phyloP scores from a whole-genome alignment of 2,329 filamentous ascomycete species.

The Sclerotinia spermophila region DNA sequence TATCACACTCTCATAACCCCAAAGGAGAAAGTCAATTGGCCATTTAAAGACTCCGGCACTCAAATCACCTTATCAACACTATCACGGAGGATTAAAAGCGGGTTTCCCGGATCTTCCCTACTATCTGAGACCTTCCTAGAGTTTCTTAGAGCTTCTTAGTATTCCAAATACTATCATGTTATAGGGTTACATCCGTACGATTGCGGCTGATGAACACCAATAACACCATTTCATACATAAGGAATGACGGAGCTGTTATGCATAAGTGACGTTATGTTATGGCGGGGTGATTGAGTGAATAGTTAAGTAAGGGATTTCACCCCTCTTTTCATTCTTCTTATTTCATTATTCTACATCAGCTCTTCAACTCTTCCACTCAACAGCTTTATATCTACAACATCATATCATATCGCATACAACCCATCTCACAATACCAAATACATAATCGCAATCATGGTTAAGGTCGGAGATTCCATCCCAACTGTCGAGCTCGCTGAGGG shows the following conservation, averaged over 20 bases:
- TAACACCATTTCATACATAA: not conserved
- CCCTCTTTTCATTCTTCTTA: not conserved
- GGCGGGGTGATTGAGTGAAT: not conserved
- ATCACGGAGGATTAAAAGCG: not conserved
- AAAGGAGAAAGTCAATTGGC: constrained; percentile 7
- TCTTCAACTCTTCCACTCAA: not conserved
- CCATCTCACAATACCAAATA: not conserved
- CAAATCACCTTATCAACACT: not conserved
- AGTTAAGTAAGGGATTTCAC: not conserved
- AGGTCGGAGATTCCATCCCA: constrained; percentile 76
- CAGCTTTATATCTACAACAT: not conserved
- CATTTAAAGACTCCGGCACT: not conserved
- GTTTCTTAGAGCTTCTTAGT: constrained; percentile 1
- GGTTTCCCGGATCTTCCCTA: not conserved
- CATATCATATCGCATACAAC: not conserved
- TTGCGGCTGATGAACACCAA: not conserved
- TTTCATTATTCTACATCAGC: not conserved
- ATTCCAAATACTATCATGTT: constrained; percentile 2
- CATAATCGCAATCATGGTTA: constrained; percentile 43
- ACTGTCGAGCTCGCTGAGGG: constrained; percentile 72
- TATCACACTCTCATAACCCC: not conserved
- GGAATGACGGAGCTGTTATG: not conserved
- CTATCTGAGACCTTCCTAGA: constrained; percentile 4
- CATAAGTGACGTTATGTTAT: constrained; percentile 5
- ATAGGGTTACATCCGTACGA: not conserved